A percentile compares a stretch with the other conserved stretches of the same genome.
Evolutionary conservation across 164 flowering plant species (phyloP).

Genomic region (Macadamia integrifolia): DNA sequence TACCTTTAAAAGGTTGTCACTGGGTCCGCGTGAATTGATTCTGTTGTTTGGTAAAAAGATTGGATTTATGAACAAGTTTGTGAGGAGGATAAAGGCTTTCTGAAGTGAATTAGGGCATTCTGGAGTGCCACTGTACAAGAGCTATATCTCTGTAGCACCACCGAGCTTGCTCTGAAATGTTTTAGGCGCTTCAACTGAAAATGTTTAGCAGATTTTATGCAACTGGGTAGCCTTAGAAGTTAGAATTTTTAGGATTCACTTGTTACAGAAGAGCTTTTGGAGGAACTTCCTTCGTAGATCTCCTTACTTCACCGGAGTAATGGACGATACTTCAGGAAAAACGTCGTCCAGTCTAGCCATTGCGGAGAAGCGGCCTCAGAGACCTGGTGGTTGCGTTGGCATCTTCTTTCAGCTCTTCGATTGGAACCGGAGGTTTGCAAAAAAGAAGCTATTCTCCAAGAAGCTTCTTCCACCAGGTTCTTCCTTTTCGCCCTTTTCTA

Average conservation of each 20-base stretch:
- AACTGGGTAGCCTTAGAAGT: neutral
- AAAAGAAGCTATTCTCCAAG: constrained; percentile 77
- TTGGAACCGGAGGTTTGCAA: constrained; percentile 79
- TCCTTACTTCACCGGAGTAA: constrained; percentile 6
- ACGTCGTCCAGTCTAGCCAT: constrained; percentile 47
- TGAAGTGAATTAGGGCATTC: neutral
- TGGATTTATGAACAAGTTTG: too few relatives aligned
- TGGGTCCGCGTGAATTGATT: neutral
- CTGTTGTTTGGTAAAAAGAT: neutral
- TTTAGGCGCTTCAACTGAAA: neutral
- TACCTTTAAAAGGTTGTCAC: neutral
- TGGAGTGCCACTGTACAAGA: too few relatives aligned
- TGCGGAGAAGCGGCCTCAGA: constrained; percentile 59
- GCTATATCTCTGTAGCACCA: neutral
- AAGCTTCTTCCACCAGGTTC: constrained; percentile 76
- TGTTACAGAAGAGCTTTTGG: neutral
- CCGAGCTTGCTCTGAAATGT: neutral
- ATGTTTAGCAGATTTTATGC: neutral
- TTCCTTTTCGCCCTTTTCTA: neutral
- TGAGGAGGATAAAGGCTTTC: too few relatives aligned
- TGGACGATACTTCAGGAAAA: constrained; percentile 32
- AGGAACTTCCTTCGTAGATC: neutral
- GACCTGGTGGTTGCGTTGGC: constrained; percentile 83
- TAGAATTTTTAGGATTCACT: neutral
- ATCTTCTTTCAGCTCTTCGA: constrained; percentile 87